Evolutionary conservation across 495 filamentous ascomycete species (phyloP), one percentile per base, ranked within the genome.

Genomic region (Pyrenula aspistea): DNA sequence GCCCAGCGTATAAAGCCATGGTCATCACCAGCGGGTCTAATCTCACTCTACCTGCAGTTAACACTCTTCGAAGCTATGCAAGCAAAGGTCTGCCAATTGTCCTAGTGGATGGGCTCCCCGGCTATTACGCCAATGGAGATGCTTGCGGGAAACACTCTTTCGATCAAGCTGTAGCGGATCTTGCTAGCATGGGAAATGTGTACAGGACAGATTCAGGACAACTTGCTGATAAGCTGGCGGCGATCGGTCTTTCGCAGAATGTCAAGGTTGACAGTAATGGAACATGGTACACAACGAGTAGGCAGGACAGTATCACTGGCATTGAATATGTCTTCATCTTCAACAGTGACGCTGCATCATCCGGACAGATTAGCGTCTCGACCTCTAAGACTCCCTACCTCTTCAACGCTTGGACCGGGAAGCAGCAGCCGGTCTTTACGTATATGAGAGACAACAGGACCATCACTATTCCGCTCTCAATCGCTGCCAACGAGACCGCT

Each of bases 371-470:
- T 2, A 51, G 50, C 3, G 65, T 73, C 49, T 36, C 53, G 12
- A 62, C 60, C 11, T 65, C 49, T 22, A 59, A 62, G 42, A 56
- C 54, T 1, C 74, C 76, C 1, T 73, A 69, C 58, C 50, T 67
- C 15, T 60, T 69, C 23, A 61, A 76, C 55, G 62, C 70, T 2
- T 79, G 72, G 73, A 73, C 68, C 0, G 76, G 76, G 22, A 58
- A 64, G n/a, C 53, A 63, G 24, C 67, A 55, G 1, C 72, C 67
- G 0, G 55, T 75, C 25, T 24, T 69, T 1, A 25, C 56, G 2
- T 75, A 74, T 53, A 60, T 60, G 2, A 60, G 55, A 3, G 56
- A 56, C 2, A 55, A 53, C 10, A 60, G 54, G 1, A 53, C 57
- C 0, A 71, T 66, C 2, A 51, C 53, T 1, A 63, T 73, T 2